Conservation (phyloP, 164 flowering plant genomes). For the Tinospora cordifolia region DNA sequence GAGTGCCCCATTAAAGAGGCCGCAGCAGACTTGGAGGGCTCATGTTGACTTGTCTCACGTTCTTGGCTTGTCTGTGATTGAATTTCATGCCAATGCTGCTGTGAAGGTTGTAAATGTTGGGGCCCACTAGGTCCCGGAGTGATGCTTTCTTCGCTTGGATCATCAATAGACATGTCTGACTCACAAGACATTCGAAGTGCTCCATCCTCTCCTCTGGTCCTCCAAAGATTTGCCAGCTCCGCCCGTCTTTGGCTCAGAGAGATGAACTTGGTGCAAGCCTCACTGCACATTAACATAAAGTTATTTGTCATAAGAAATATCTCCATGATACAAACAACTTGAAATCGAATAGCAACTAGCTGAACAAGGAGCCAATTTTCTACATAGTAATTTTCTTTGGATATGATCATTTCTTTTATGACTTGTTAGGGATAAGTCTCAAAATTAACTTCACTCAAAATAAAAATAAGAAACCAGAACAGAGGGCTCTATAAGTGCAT, state of each 20-base stretch:
- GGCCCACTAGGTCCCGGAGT: slow-evolving; percentile 16
- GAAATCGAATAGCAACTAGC: neutral
- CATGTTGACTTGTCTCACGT: slow-evolving; percentile 14
- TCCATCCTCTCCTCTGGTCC: slow-evolving; percentile 32
- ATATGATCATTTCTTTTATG: too few relatives aligned
- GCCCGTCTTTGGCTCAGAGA: slow-evolving; percentile 63
- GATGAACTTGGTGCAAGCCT: slow-evolving; percentile 67
- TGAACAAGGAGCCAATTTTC: too few relatives aligned
- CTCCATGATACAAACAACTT: neutral
- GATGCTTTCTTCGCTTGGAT: slow-evolving; percentile 32
- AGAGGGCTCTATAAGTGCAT: neutral
- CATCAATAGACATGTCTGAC: slow-evolving; percentile 88
- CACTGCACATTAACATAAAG: slow-evolving; percentile 37
- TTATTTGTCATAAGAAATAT: neutral
- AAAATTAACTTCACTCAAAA: neutral
- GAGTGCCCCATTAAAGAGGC: slow-evolving; percentile 20
- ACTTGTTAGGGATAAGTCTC: too few relatives aligned
- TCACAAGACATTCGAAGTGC: slow-evolving; percentile 54
- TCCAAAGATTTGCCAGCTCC: slow-evolving; percentile 50
- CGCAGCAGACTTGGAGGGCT: slow-evolving; percentile 24
- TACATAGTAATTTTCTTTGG: too few relatives aligned
- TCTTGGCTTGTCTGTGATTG: slow-evolving; percentile 18
- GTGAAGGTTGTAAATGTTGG: slow-evolving; percentile 18
- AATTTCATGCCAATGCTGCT: slow-evolving; percentile 8
- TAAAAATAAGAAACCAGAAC: neutral